These are phyloP conservation scores for Fomitopsis serialis DNA, from an alignment of 768 basidiomycete species.

Conservation along the genomic window DNA sequence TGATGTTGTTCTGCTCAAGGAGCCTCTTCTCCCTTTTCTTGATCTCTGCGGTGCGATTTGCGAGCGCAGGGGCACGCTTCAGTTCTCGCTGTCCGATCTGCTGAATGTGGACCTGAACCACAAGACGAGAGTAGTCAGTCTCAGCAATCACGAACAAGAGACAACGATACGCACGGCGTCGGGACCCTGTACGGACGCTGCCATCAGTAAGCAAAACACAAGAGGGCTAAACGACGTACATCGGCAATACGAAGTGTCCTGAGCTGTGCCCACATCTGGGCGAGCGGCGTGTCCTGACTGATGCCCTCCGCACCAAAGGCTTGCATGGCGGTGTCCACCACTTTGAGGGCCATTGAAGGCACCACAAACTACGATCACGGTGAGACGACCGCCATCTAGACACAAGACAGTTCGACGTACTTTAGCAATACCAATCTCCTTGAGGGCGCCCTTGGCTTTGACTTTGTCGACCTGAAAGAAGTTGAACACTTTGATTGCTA, in stretches of 20 bases:
- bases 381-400: background rate
- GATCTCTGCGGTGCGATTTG: constrained; percentile 45
- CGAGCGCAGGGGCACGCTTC: constrained; percentile 63
- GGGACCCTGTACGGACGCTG: constrained; percentile 49
- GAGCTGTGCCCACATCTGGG: constrained; percentile 68
- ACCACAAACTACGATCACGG: constrained; percentile 70
- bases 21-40: constrained; percentile 59
- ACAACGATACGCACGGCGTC: constrained; percentile 52
- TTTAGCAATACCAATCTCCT: constrained; percentile 98
- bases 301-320: constrained; percentile 95
- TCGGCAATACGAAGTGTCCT: constrained; percentile 87
- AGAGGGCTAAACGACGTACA: constrained; percentile 40
- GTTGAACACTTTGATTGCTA: background rate
- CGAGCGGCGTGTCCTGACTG: constrained; percentile 83
- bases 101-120: constrained; percentile 79
- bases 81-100: constrained; percentile 91
- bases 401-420: constrained; percentile 31
- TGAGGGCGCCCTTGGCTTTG: constrained; percentile 90
- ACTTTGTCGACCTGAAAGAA: constrained; percentile 72
- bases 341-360: constrained; percentile 80
- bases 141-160: background rate
- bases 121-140: constrained; percentile 1
- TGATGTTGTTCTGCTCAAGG: constrained; percentile 55
- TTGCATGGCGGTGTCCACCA: constrained; percentile 96
- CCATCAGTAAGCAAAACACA: background rate